phyloP scores from a whole-genome alignment of 352 stramenopile species.

The Thalassiosira hispida region DNA sequence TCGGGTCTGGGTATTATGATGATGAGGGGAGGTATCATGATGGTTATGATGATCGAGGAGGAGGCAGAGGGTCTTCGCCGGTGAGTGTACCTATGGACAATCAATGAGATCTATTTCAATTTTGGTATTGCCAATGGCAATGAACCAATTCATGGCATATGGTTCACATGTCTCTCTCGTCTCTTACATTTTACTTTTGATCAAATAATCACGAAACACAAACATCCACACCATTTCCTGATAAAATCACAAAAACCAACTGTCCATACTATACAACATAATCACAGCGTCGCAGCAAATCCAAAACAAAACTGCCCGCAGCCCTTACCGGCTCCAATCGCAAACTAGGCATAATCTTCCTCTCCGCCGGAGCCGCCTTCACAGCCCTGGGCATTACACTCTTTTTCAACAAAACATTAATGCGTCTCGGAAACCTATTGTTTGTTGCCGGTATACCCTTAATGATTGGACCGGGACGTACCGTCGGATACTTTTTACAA shows the following conservation, averaged over 20 bases:
- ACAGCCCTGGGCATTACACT: conserved; percentile 81
- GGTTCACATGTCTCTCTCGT: too few species aligned
- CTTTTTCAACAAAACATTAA: conserved; percentile 86
- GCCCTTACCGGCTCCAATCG: conserved; percentile 50
- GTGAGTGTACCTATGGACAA: not conserved
- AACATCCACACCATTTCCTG: not conserved
- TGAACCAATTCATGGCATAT: too few species aligned
- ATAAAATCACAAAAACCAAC: not conserved
- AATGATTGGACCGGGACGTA: conserved; percentile 78
- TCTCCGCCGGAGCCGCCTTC: conserved; percentile 66
- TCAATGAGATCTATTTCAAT: too few species aligned
- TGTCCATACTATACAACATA: not conserved
- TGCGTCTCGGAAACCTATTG: conserved; percentile 83
- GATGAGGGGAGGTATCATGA: conserved; percentile 53
- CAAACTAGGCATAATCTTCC: conserved; percentile 73
- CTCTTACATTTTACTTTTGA: too few species aligned
- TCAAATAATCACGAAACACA: not conserved
- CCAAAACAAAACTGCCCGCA: conserved; percentile 24
- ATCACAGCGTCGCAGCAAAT: conserved; percentile 15
- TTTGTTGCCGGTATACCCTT: conserved; percentile 80
- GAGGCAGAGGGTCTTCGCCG: conserved; percentile 3
- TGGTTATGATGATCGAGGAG: conserved; percentile 30
- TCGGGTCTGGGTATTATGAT: conserved; percentile 45
- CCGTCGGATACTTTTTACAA: conserved; percentile 81
- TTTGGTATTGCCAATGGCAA: too few species aligned